Evolutionary conservation across 257 asterid genomes (phyloP), one percentile per base, ranked within the genome.

Genomic region (Solanum habrochaites): DNA sequence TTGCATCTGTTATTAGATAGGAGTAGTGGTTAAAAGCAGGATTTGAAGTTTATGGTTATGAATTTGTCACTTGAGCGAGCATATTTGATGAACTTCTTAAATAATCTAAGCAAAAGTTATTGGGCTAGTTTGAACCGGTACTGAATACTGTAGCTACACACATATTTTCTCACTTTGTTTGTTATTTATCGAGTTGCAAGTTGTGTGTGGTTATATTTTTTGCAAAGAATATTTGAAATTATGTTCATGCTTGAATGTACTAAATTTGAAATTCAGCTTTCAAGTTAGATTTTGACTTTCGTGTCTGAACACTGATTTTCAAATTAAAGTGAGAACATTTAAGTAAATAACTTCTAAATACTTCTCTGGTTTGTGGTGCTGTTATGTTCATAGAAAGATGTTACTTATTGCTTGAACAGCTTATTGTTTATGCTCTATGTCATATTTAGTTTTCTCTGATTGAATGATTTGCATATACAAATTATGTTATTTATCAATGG

Each of bases 281-380:
- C 8, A 0, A 64, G 16, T 64, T 64, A 31, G 70, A 64, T 64
- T 64, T 11, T 25, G 18, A 64, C 10, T 62, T 23, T 10, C 7
- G 0, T n/a, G 32, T 0, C 31, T n/a, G 11, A 11, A 62, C 70
- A 4, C 15, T 5, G n/a, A 62, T 62, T 62, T 62, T 23, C 70
- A 62, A n/a, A 62, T 11, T n/a, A 2, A n/a, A 62, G 31, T 0
- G 70, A 62, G n/a, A 60, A 0, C 0, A 23, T 23, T 23, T 23
- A 1, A 62, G 13, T 25, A 0, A 0, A 14, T 1, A 56, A 20
- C 3, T 56, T 56, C 71, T 64, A 64, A 66, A 67, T 67, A 20
- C 16, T 27, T 66, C 0, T 11, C 35, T 6, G 73, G 21, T 67
- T 67, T 0, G 11, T 1, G 73, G 1, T 67, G 25, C 45, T 18